A percentile compares a stretch with the other conserved stretches of the same genome.
These are phyloP conservation scores for Aspergillus calidoustus DNA, from an alignment of 2,329 filamentous ascomycete genomes.

Conservation along the genomic window DNA sequence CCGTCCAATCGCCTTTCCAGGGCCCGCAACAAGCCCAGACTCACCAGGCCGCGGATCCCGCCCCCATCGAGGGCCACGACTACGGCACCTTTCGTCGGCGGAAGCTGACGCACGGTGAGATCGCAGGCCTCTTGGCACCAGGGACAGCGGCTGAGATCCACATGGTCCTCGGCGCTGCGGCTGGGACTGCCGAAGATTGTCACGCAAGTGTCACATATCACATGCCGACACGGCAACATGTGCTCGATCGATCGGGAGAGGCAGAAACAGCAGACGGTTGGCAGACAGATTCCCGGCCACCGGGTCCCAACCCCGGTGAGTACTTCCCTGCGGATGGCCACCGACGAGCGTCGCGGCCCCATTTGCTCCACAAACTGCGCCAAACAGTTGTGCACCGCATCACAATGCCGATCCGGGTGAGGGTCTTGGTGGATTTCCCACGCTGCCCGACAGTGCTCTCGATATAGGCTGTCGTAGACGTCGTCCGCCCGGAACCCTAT, in stretches of 20 bases:
- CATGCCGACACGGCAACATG: constrained; percentile 24
- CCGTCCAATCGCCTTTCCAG: constrained; percentile 19
- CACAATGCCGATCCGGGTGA: background rate
- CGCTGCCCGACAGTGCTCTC: background rate
- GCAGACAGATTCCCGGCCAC: background rate
- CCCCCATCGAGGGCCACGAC: constrained; percentile 27
- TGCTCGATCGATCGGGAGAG: constrained; percentile 24
- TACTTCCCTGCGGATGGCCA: background rate
- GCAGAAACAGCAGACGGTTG: constrained; percentile 19
- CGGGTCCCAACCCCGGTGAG: background rate
- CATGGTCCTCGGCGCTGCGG: no score
- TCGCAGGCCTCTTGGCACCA: background rate
- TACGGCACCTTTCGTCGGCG: constrained; percentile 24
- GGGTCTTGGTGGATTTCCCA: constrained; percentile 1
- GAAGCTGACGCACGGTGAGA: constrained; percentile 17
- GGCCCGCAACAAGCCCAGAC: constrained; percentile 21
- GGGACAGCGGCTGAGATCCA: background rate
- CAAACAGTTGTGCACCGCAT: background rate
- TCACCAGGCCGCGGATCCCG: constrained; percentile 24
- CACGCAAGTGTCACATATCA: constrained; percentile 25
- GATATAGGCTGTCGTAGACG: no score
- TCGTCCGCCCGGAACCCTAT: background rate
- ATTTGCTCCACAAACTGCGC: background rate
- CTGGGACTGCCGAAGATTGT: constrained; percentile 18
- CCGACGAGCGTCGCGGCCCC: background rate